Evolutionary conservation across 2,329 filamentous ascomycete species (phyloP), one percentile per base, ranked within the genome.

Genomic region (Claviceps pusilla): DNA sequence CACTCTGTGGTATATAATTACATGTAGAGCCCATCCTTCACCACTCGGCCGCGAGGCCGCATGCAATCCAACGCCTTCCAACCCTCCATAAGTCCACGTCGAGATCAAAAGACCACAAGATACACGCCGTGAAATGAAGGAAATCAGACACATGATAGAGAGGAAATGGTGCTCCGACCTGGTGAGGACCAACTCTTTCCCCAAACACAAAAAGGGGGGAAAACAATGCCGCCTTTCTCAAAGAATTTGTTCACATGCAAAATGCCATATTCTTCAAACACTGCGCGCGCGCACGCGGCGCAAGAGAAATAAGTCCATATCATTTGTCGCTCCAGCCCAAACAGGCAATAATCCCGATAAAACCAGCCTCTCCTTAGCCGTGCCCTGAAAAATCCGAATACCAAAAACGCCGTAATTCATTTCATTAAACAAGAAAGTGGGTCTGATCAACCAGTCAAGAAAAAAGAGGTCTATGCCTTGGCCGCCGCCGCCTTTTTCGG

Each of bases 401-500:
- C 62, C 57, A 57, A 62, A 57, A 62, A 69, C 67, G 68, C 67
- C 65, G 56, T 66, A 64, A 63, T 68, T 62, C 49, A 47, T 39
- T 45, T 69, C 65, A 67, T 70, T 65, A 69, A 64, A 66, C 48
- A 51, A 56, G 29, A 51, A 54, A 52, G 14, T 45, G 39, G 6
- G 39, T 35, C 10, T 47, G 41, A 24, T 31, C 11, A 65, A 63
- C 59, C 2, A 28, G 33, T 37, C 63, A 58, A 54, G 57, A 60
- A 58, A 58, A 54, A 59, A 57, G 53, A 58, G 53, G 41, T 37
- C 63, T 64, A 70, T 59, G 66, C 70, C 69, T 73, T 72, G 51
- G 69, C 58, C 16, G 73, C 60, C 16, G 73, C 68, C 12, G 72
- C 65, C 68, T 76, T 73, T 67, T 74, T 74, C 31, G 71, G 63